Evolutionary conservation across 2,329 filamentous ascomycete species (phyloP), one percentile per base, ranked within the genome.

Genomic region (Cryphonectria radicalis): DNA sequence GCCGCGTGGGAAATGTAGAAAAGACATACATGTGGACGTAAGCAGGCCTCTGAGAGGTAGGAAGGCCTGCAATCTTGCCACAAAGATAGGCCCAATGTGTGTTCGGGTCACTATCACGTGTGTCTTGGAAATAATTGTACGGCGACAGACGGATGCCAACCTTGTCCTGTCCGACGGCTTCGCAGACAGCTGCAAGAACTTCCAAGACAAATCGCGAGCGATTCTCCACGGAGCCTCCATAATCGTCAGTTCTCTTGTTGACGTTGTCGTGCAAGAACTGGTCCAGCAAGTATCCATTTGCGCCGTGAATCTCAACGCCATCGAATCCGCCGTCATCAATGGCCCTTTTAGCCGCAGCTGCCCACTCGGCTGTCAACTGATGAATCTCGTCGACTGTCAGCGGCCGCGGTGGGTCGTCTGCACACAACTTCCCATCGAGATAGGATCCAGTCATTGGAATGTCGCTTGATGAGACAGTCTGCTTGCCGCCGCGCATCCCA

Each of bases 371-470:
- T 74, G 91, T 89, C 72, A 90, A 83, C 1, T 84, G 79, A 64
- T 89, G 81, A 67, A 95, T 94, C 37, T 94, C 91, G 0, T 85
- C 80, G 17, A 86, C 80, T 0, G 88, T 90, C 87, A 95, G 88
- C 4, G 86, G 88, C 67, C 86, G 87, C 0, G 91, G 91, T 0
- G 86, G 74, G n/a, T 73, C 59, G 4, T 70, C 70, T 1, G 68
- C 72, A 28, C 74, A 74, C 1, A 43, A 35, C 3, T 35, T 71
- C 4, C 75, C 74, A 53, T 76, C 75, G 17, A 75, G 53, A 28
- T 73, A 73, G 1, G 72, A 25, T 74, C 73, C 50, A 74, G 57
- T 73, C 78, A 77, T 13, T 70, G 73, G 22, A 65, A 65, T 59
- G 42, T 68, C 66, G 35, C 37, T 70, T 1, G 42, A 67, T 22